phyloP scores from a whole-genome alignment of 1,284 basidiomycete species.

The Leccinum fuscescens region DNA sequence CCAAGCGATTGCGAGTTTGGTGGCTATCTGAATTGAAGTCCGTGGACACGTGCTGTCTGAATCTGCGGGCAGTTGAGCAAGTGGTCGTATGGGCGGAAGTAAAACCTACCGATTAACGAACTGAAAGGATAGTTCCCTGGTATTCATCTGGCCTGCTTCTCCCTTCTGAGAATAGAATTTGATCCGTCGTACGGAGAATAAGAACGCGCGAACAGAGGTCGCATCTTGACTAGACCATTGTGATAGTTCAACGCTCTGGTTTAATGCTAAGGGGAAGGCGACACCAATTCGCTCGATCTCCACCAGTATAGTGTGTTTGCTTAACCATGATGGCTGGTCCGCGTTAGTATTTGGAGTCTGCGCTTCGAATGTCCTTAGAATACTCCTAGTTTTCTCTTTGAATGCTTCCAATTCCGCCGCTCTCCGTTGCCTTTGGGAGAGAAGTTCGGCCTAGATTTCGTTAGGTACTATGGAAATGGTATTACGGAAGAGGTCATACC shows the following conservation, averaged over 20 bases:
- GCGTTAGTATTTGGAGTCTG: constrained; percentile 45
- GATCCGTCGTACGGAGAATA: constrained; percentile 78
- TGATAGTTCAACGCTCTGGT: constrained; percentile 51
- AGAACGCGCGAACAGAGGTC: constrained; percentile 68
- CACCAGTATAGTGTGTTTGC: constrained; percentile 63
- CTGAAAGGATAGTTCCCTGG: constrained; percentile 77
- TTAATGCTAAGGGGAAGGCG: constrained; percentile 75
- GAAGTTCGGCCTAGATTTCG: constrained; percentile 62
- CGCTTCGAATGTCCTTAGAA: constrained; percentile 73
- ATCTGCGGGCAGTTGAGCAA: constrained; percentile 44
- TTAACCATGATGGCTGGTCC: constrained; percentile 57
- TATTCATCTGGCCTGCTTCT: constrained; percentile 74
- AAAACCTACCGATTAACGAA: constrained; percentile 70
- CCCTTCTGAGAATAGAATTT: constrained; percentile 72
- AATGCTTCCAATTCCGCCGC: constrained; percentile 76
- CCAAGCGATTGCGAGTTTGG: constrained; percentile 68
- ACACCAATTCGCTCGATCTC: constrained; percentile 73
- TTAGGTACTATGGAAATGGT: constrained; percentile 7
- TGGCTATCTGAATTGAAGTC: constrained; percentile 78
- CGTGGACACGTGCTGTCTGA: constrained; percentile 65
- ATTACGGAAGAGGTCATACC: constrained; percentile 38
- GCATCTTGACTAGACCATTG: constrained; percentile 39
- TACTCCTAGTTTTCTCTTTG: constrained; percentile 72
- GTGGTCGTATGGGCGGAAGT: not conserved
- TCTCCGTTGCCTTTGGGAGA: constrained; percentile 69